These are phyloP conservation scores for Penicillium sp. DNA, from an alignment of 2,329 filamentous ascomycete species.

Conservation along the genomic window DNA sequence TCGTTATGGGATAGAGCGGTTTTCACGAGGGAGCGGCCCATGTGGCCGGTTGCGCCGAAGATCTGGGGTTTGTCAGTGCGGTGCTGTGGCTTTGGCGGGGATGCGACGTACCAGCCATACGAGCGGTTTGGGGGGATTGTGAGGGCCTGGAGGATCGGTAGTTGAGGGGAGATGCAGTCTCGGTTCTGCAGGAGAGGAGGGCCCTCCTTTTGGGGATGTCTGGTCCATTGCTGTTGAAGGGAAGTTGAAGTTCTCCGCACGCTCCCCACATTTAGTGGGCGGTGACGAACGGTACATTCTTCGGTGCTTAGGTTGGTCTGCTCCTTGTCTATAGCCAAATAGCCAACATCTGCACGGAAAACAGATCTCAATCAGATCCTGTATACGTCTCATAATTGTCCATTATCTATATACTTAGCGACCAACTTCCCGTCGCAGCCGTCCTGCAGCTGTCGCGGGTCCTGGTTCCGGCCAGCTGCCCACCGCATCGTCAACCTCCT, in stretches of 20 bases:
- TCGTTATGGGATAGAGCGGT: conserved; percentile 78
- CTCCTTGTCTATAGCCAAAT: not conserved
- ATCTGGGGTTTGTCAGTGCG: conserved; percentile 54
- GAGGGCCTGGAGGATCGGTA: conserved; percentile 77
- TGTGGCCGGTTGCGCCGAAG: conserved; percentile 96
- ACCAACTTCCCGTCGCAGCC: conserved; percentile 63
- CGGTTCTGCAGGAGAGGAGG: conserved; percentile 35
- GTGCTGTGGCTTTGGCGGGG: conserved; percentile 1
- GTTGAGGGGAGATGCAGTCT: conserved; percentile 71
- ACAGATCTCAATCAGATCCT: not conserved
- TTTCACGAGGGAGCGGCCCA: conserved; percentile 87
- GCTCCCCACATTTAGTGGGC: conserved; percentile 13
- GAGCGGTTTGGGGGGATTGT: conserved; percentile 70
- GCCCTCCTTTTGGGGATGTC: conserved; percentile 26
- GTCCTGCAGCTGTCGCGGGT: conserved; percentile 60
- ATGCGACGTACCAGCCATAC: conserved; percentile 77
- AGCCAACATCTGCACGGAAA: not conserved
- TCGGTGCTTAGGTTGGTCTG: not conserved
- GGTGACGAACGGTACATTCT: not conserved
- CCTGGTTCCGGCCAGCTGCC: conserved; percentile 76
- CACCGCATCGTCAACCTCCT: conserved; percentile 89
- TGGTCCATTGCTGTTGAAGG: conserved; percentile 5
- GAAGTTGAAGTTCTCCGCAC: conserved; percentile 24
- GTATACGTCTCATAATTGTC: not conserved
- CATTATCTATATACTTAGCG: conserved; percentile 36